Conservation (phyloP, 1,139 yeast species). For the Chernovozyma sophiae-reginae region DNA sequence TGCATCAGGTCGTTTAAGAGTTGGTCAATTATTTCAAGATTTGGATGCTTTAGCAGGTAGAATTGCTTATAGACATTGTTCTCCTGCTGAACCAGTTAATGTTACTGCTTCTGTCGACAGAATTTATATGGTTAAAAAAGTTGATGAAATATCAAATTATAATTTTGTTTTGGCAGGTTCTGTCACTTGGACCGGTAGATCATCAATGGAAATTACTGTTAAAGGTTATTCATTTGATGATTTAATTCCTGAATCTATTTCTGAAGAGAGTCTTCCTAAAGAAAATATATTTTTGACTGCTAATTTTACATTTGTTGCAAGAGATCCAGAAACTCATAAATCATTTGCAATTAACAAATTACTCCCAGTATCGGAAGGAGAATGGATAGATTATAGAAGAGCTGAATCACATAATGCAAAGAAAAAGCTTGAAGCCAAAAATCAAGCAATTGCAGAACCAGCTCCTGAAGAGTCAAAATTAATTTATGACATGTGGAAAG, state of each 20-base stretch:
- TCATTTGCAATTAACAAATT: constrained; percentile 81
- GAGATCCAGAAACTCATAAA: constrained; percentile 85
- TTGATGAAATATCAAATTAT: constrained; percentile 71
- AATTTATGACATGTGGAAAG: constrained; percentile 73
- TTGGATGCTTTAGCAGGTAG: constrained; percentile 86
- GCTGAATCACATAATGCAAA: constrained; percentile 88
- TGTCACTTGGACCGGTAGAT: constrained; percentile 91
- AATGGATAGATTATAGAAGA: constrained; percentile 78
- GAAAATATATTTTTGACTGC: constrained; percentile 69
- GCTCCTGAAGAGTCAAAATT: constrained; percentile 65
- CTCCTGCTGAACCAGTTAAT: constrained; percentile 88
- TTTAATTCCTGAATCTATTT: constrained; percentile 36
- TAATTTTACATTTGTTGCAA: constrained; percentile 90
- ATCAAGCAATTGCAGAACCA: constrained; percentile 62
- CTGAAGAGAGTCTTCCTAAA: constrained; percentile 45
- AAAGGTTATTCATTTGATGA: constrained; percentile 75
- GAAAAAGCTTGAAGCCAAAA: constrained; percentile 72
- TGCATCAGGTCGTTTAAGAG: constrained; percentile 82
- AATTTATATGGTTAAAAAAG: constrained; percentile 79
- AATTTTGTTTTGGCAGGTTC: constrained; percentile 82
- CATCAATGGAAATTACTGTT: constrained; percentile 93
- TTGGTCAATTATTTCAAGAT: constrained; percentile 90
- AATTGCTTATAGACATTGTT: constrained; percentile 80
- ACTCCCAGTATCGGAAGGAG: constrained; percentile 67
- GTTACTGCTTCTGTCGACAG: constrained; percentile 95